Percentiles rank a stretch among this genome's conserved stretches.
phyloP scores from a whole-genome alignment of 2,329 filamentous ascomycete genomes.

The Fusarium albidum region DNA sequence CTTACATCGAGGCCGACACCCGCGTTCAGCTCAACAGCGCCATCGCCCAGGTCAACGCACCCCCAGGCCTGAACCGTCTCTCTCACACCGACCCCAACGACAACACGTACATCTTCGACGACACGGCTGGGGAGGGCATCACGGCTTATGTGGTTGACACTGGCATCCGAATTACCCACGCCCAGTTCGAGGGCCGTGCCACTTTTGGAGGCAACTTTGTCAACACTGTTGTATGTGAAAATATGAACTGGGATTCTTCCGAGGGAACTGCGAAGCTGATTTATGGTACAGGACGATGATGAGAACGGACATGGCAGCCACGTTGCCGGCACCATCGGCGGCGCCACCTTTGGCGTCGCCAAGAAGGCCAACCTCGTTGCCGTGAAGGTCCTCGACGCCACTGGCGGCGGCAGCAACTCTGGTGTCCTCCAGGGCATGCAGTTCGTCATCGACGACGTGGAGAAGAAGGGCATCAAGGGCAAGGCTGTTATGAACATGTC shows the following conservation, averaged over 20 bases:
- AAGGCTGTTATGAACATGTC: constrained; percentile 72
- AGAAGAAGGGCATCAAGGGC: constrained; percentile 51
- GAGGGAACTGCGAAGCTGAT: constrained; percentile 6
- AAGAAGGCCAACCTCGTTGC: constrained; percentile 55
- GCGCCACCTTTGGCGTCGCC: constrained; percentile 68
- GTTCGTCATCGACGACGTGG: constrained; percentile 59
- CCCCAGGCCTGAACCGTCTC: constrained; percentile 61
- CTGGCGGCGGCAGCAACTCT: constrained; percentile 48
- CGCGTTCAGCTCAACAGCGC: constrained; percentile 53
- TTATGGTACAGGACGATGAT: constrained; percentile 53
- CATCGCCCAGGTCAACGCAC: constrained; percentile 61
- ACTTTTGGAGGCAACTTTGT: constrained; percentile 62
- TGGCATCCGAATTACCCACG: constrained; percentile 65
- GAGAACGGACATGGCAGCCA: constrained; percentile 71
- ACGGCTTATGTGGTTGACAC: constrained; percentile 73
- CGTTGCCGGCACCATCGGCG: constrained; percentile 69
- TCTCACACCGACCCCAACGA: constrained; percentile 52
- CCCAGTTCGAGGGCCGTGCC: constrained; percentile 65
- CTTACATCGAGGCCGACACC: constrained; percentile 63
- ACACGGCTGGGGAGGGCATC: constrained; percentile 60
- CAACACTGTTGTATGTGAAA: constrained; percentile 52
- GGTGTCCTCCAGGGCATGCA: constrained; percentile 66
- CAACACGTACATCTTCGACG: constrained; percentile 56
- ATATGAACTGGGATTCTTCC: neutral
- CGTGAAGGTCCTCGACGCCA: constrained; percentile 67